phyloP scores from a whole-genome alignment of 208 protist species.

The Porcisia deanei region DNA sequence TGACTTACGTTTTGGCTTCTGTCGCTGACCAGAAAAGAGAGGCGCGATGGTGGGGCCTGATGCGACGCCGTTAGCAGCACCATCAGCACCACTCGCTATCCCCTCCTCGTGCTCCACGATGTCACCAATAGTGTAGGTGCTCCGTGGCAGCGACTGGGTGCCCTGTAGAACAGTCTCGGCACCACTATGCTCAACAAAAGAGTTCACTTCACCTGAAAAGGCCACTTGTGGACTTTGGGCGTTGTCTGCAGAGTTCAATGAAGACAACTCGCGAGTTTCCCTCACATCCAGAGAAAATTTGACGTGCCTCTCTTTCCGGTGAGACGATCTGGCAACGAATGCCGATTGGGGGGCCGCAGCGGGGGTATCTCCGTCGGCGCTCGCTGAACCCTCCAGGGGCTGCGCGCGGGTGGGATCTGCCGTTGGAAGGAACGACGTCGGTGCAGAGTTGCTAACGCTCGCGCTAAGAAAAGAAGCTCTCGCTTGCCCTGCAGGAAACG shows the following conservation, averaged over 20 bases:
- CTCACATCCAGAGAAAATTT: constrained; percentile 25
- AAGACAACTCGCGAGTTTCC: too few species aligned
- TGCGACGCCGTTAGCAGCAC: not conserved
- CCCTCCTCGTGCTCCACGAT: constrained; percentile 48
- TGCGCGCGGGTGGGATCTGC: not conserved
- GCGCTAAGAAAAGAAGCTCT: not conserved
- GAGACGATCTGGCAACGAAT: not conserved
- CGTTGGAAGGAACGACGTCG: not conserved
- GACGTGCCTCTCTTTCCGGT: constrained; percentile 30
- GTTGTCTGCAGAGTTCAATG: not conserved
- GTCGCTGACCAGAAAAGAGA: constrained; percentile 9
- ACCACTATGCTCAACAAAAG: not conserved
- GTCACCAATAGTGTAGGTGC: constrained; percentile 41
- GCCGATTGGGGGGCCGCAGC: not conserved
- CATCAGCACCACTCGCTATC: not conserved
- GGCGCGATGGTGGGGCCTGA: not conserved
- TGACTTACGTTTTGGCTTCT: constrained; percentile 51
- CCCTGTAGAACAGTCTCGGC: not conserved
- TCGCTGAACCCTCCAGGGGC: not conserved
- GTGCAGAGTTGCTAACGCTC: not conserved
- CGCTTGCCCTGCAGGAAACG: not conserved
- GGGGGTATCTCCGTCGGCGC: not conserved
- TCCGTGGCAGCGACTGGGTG: constrained; percentile 13
- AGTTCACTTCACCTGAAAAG: constrained; percentile 1
- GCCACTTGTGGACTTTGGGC: not conserved